phyloP scores from a whole-genome alignment of 2,329 filamentous ascomycete genomes.

The Trichoderma lentiforme region DNA sequence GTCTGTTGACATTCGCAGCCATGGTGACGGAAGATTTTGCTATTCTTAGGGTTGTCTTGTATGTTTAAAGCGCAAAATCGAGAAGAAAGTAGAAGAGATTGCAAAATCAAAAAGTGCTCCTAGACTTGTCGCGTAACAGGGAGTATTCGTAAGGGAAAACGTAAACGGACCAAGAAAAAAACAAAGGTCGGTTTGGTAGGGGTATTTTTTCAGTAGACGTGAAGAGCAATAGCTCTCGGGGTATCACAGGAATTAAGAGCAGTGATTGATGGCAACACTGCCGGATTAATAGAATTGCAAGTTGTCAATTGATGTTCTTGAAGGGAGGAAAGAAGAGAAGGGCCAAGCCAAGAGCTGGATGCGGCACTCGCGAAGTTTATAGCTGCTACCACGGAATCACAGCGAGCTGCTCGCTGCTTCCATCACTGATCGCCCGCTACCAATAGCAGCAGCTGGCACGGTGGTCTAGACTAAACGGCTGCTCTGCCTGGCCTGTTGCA shows the following conservation, averaged over 20 bases:
- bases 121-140: neutral
- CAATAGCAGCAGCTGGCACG: neutral
- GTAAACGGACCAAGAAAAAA: neutral
- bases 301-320: conserved; percentile 7
- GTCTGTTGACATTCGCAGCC: conserved; percentile 62
- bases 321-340: conserved; percentile 15
- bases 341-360: neutral
- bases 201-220: neutral
- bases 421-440: neutral
- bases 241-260: conserved; percentile 7
- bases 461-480: neutral
- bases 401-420: neutral
- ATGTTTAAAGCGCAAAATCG: neutral
- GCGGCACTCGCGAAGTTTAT: conserved; percentile 2
- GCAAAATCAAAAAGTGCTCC: neutral
- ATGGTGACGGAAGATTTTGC: conserved; percentile 26
- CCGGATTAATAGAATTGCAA: neutral
- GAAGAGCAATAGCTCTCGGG: conserved; percentile 4
- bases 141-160: neutral
- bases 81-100: neutral
- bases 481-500: neutral
- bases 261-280: neutral
- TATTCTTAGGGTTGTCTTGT: neutral
- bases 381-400: neutral
- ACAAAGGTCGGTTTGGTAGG: neutral